A percentile compares a stretch with the other conserved stretches of the same genome.
These are phyloP conservation scores for Chaetomiaceae sp. DNA, from an alignment of 2,329 filamentous ascomycete species.

Conservation along the genomic window DNA sequence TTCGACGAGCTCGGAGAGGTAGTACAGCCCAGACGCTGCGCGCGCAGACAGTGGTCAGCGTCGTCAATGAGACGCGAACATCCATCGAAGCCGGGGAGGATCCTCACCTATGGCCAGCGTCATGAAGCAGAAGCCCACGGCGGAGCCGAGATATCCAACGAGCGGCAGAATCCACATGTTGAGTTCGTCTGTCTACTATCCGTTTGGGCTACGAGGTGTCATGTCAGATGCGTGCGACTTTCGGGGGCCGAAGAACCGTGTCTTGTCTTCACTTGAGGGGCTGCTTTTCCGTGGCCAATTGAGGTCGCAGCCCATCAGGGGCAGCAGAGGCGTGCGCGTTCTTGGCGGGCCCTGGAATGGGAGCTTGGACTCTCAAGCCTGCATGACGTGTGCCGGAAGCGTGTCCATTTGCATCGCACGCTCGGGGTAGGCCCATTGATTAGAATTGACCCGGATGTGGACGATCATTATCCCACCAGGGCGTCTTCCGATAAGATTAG, in stretches of 20 bases:
- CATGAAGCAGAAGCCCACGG: constrained; percentile 87
- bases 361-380: too few species aligned
- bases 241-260: constrained; percentile 8
- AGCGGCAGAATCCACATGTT: constrained; percentile 94
- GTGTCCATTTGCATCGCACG: too few species aligned
- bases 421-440: too few species aligned
- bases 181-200: constrained; percentile 15
- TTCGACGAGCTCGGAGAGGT: constrained; percentile 95
- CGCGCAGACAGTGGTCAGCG: background rate
- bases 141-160: constrained; percentile 79
- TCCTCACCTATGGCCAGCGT: constrained; percentile 80
- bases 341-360: background rate
- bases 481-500: constrained; percentile 10
- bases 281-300: constrained; percentile 12
- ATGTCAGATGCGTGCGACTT: background rate
- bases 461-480: too few species aligned
- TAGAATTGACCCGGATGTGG: too few species aligned
- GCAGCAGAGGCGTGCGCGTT: background rate
- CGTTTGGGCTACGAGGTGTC: constrained; percentile 9
- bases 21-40: constrained; percentile 91
- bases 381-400: constrained; percentile 13
- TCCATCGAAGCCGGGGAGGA: background rate
- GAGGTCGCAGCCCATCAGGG: background rate
- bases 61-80: background rate
- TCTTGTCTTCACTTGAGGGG: background rate